Evolutionary conservation across 108 stramenopile genomes (phyloP), one percentile per base, ranked within the genome.

Genomic region (Pseudonitzschia pungens): DNA sequence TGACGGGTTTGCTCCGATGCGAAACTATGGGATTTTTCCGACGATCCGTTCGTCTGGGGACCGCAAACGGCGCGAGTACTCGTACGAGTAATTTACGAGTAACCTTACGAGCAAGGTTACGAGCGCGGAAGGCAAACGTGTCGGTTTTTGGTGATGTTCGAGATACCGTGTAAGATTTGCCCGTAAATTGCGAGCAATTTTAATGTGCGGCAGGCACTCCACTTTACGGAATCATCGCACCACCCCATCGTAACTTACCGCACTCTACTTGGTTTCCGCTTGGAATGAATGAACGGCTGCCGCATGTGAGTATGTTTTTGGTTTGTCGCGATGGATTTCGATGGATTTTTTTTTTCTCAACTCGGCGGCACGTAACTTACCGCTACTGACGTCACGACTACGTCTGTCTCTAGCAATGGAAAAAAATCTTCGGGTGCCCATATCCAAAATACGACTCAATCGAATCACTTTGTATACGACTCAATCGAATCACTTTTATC

Each of bases 271-370:
- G 14, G 45, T 48, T 48, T 48, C 45, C 45, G 54, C 26, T 22
- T 55, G 21, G 54, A 55, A 55, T 55, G 54, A 55, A 55, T 55
- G 54, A 26, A 55, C 54, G 54, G 54, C 54, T 55, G 54, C 54
- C 22, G 54, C 54, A 26, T 22, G 24, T 24, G 54, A 55, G 2
- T 55, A 26, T 12, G 4, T 36, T 6, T n/a, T n/a, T n/a, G n/a
- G n/a, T n/a, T n/a, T n/a, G n/a, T 12, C 54, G 18, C 54, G 54
- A 55, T 55, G 54, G 54, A 55, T 55, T 26, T 26, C 54, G 54
- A 55, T 20, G 54, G 21, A 55, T 55, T 26, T 55, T 55, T 55
- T 10, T 22, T 10, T 6, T 24, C 24, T 1, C 20, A 7, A 7
- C 50, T n/a, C 3, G 10, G n/a, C 50, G 50, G n/a, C 54, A 26